A percentile compares a stretch with the other conserved stretches of the same genome.
phyloP scores from a whole-genome alignment of 2,329 filamentous ascomycete species.

The Trichothecium roseum region DNA sequence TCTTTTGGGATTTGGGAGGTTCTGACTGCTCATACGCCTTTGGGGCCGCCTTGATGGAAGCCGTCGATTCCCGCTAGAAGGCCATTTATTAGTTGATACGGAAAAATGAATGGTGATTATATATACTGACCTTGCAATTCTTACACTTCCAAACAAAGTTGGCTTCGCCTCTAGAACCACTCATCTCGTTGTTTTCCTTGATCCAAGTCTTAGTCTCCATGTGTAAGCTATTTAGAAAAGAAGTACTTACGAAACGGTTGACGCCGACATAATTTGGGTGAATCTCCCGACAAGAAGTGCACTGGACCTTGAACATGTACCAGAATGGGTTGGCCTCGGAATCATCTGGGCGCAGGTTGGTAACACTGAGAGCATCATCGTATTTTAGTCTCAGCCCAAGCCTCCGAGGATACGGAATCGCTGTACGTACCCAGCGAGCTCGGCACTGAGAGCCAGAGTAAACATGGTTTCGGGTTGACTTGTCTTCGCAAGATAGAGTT shows the following conservation, averaged over 20 bases:
- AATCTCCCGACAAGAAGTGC: slow-evolving; percentile 88
- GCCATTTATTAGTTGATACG: background rate
- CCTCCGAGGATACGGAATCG: background rate
- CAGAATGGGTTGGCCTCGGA: slow-evolving; percentile 76
- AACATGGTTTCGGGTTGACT: slow-evolving; percentile 52
- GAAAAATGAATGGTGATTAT: background rate
- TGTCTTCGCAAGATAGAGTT: no score
- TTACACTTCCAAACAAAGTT: slow-evolving; percentile 99
- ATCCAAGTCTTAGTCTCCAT: background rate
- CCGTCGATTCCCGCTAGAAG: slow-evolving; percentile 72
- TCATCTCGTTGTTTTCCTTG: slow-evolving; percentile 82
- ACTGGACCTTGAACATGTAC: slow-evolving; percentile 97
- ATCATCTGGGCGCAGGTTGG: slow-evolving; percentile 77
- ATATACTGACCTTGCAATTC: slow-evolving; percentile 70
- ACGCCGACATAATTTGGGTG: slow-evolving; percentile 81
- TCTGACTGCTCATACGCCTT: slow-evolving; percentile 60
- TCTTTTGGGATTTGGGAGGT: slow-evolving; percentile 63
- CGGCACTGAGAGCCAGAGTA: slow-evolving; percentile 55
- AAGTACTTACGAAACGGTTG: slow-evolving; percentile 67
- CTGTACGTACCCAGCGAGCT: slow-evolving; percentile 53
- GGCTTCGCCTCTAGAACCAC: slow-evolving; percentile 85
- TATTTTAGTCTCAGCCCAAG: slow-evolving; percentile 2
- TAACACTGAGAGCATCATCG: slow-evolving; percentile 54
- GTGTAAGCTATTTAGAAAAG: background rate
- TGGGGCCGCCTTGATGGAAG: slow-evolving; percentile 68